A percentile compares a stretch with the other conserved stretches of the same genome.
Evolutionary conservation across 768 basidiomycete genomes (phyloP).

Genomic region (Boletus subparvulus): DNA sequence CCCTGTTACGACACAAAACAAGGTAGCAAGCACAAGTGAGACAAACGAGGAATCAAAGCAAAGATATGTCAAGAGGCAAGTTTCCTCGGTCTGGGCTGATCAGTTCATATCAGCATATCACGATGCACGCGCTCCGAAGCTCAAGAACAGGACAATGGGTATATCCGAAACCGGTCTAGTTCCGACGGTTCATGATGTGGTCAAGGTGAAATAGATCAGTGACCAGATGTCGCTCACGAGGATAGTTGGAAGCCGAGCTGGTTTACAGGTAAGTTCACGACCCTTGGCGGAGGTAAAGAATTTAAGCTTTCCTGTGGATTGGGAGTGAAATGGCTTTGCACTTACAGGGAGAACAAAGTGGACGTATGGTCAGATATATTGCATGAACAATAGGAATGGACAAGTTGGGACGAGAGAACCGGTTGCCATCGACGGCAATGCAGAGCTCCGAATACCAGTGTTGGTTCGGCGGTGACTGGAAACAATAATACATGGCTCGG

Average conservation of each 20-base stretch:
- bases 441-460: too few species aligned
- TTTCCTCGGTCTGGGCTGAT: constrained; percentile 6
- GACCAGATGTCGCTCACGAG: constrained; percentile 17
- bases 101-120: constrained; percentile 21
- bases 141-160: constrained; percentile 31
- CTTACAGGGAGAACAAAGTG: constrained; percentile 14
- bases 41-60: constrained; percentile 15
- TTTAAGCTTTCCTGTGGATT: constrained; percentile 18
- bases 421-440: constrained; percentile 14
- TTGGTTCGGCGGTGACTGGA: constrained; percentile 2
- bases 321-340: constrained; percentile 3
- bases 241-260: constrained; percentile 1
- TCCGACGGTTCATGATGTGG: constrained; percentile 21
- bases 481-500: constrained; percentile 20
- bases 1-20: constrained; percentile 37
- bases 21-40: constrained; percentile 32
- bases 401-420: constrained; percentile 16
- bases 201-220: constrained; percentile 19
- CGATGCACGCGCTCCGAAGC: constrained; percentile 15
- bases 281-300: constrained; percentile 17
- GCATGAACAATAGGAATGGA: constrained; percentile 28
- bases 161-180: constrained; percentile 39
- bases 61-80: constrained; percentile 19
- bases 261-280: constrained; percentile 8
- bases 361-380: constrained; percentile 11